Conservation (phyloP, 257 asterid species). For the Capsicum baccatum region DNA sequence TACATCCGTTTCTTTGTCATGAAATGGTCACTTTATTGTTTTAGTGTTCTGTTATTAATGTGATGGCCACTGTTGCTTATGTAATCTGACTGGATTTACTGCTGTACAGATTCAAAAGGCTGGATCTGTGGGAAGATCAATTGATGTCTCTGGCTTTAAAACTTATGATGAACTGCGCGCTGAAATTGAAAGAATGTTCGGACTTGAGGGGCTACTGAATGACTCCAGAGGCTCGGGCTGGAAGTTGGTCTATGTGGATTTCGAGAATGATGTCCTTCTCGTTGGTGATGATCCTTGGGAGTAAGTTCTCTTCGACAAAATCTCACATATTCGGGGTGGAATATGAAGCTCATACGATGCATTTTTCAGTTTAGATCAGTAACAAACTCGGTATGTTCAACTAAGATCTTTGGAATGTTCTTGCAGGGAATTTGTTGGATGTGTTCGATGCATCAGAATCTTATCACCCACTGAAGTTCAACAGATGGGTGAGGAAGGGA, state of each 20-base stretch:
- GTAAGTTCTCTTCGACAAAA: conserved; percentile 52
- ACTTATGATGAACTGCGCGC: conserved; percentile 73
- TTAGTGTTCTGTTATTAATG: background rate
- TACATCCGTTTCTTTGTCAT: background rate
- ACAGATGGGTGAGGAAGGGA: conserved; percentile 99
- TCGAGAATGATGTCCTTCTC: conserved; percentile 82
- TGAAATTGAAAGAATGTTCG: conserved; percentile 89
- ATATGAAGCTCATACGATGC: background rate
- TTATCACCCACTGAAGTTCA: conserved; percentile 91
- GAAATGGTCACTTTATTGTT: background rate
- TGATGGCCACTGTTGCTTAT: no score
- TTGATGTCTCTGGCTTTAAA: conserved; percentile 77
- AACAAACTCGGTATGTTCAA: background rate
- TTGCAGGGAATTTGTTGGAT: conserved; percentile 85
- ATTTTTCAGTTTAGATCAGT: background rate
- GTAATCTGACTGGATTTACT: background rate
- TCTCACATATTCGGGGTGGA: background rate
- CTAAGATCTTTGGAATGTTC: background rate
- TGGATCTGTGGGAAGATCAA: conserved; percentile 96
- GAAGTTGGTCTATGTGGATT: conserved; percentile 95
- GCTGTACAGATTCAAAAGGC: conserved; percentile 78
- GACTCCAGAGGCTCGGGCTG: conserved; percentile 78
- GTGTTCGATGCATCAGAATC: conserved; percentile 92
- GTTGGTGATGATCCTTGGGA: conserved; percentile 99
- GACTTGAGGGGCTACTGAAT: conserved; percentile 78